phyloP scores from a whole-genome alignment of 2,329 filamentous ascomycete species.

The Ceratocystis harringtonii region DNA sequence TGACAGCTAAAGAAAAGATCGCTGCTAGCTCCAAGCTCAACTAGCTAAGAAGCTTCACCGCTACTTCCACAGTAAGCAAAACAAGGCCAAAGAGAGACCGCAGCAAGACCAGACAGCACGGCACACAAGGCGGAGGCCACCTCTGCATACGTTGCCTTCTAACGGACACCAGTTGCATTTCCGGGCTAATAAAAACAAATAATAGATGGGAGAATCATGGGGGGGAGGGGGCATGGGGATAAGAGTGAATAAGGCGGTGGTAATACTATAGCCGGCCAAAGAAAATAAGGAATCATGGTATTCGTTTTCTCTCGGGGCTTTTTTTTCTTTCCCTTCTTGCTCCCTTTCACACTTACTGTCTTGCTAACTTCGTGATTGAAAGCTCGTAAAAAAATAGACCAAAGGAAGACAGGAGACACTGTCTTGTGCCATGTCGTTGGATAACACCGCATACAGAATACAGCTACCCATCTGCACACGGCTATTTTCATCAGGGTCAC shows the following conservation, averaged over 20 bases:
- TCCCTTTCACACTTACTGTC: background rate
- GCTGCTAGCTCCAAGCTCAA: background rate
- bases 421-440: background rate
- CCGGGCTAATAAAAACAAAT: background rate
- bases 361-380: background rate
- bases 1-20: background rate
- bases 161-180: background rate
- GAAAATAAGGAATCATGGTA: background rate
- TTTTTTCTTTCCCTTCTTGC: background rate
- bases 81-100: background rate
- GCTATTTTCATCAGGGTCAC: background rate
- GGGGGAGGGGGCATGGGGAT: background rate
- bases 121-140: background rate
- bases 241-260: background rate
- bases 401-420: background rate
- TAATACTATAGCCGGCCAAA: background rate
- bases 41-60: slow-evolving; percentile 4
- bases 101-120: background rate
- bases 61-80: background rate
- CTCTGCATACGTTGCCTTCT: background rate
- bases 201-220: background rate
- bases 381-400: background rate
- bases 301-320: background rate
- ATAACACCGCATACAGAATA: background rate
- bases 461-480: background rate